These are phyloP conservation scores for Bjerkandera adusta DNA, from an alignment of 1,284 basidiomycete species.

Conservation along the genomic window DNA sequence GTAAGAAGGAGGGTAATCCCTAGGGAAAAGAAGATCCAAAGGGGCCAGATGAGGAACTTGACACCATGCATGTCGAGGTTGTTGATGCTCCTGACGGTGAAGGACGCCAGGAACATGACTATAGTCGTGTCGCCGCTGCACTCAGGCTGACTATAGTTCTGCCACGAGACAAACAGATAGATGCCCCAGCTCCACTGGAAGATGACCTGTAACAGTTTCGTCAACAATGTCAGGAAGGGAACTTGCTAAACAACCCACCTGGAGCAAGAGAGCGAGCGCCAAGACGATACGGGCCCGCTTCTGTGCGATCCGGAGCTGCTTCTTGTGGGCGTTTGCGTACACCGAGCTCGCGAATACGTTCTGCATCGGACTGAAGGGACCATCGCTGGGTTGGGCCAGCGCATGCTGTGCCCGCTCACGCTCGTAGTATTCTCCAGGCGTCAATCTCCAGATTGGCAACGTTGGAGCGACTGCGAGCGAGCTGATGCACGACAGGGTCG, in stretches of 20 bases:
- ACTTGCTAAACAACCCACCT: conserved; percentile 15
- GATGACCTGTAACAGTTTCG: conserved; percentile 17
- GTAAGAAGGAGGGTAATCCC: conserved; percentile 24
- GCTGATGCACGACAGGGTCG: conserved; percentile 28
- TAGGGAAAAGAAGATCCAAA: conserved; percentile 27
- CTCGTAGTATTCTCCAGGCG: conserved; percentile 19
- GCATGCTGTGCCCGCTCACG: conserved; percentile 17
- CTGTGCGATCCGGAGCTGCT: conserved; percentile 19
- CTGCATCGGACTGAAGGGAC: background rate
- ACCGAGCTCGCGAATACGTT: conserved; percentile 11
- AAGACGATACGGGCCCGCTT: conserved; percentile 20
- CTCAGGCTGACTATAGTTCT: conserved; percentile 20
- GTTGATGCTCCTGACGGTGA: conserved; percentile 16
- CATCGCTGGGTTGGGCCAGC: conserved; percentile 10
- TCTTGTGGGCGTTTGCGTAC: conserved; percentile 13
- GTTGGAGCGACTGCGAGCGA: conserved; percentile 27
- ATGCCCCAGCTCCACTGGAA: conserved; percentile 29
- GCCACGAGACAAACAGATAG: conserved; percentile 25
- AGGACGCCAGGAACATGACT: conserved; percentile 22
- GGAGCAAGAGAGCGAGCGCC: conserved; percentile 24
- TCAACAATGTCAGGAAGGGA: background rate
- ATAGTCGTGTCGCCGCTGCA: conserved; percentile 23
- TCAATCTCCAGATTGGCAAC: conserved; percentile 26
- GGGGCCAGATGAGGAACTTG: conserved; percentile 24
- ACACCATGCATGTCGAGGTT: background rate